These are phyloP conservation scores for Botrytis aclada DNA, from an alignment of 2,329 filamentous ascomycete genomes.

Conservation along the genomic window DNA sequence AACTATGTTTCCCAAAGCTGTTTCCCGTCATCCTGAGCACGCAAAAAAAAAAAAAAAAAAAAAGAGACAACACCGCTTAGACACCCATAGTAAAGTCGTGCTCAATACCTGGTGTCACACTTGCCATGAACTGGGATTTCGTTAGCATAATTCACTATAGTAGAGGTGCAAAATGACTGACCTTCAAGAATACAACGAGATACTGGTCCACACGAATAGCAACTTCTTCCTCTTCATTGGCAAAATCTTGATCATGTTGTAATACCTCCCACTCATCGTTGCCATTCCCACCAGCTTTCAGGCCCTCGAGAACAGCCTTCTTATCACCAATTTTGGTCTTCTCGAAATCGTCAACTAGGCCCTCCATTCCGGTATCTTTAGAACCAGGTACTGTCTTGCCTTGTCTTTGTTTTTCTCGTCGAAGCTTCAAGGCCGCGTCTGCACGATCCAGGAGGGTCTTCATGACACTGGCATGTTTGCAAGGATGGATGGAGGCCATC, in stretches of 20 bases:
- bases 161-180: constrained; percentile 33
- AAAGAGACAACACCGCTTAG: constrained; percentile 41
- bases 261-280: constrained; percentile 66
- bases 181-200: constrained; percentile 82
- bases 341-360: constrained; percentile 76
- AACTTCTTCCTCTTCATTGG: constrained; percentile 64
- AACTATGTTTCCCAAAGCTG: neutral
- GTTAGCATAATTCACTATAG: neutral
- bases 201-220: constrained; percentile 88
- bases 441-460: constrained; percentile 94
- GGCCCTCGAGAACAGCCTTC: constrained; percentile 39
- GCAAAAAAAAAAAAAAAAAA: neutral
- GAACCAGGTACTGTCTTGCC: constrained; percentile 48
- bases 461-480: constrained; percentile 97
- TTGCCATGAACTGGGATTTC: constrained; percentile 68
- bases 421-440: constrained; percentile 85
- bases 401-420: constrained; percentile 74
- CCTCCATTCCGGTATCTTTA: constrained; percentile 67
- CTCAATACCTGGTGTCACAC: constrained; percentile 94
- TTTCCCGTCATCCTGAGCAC: neutral
- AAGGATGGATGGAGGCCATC: constrained; percentile 95
- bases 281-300: constrained; percentile 49
- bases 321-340: constrained; percentile 55
- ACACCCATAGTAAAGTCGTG: constrained; percentile 98
- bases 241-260: constrained; percentile 54